Conservation (phyloP, 805 yeast species). For the Sugiyamaella smithiae region DNA sequence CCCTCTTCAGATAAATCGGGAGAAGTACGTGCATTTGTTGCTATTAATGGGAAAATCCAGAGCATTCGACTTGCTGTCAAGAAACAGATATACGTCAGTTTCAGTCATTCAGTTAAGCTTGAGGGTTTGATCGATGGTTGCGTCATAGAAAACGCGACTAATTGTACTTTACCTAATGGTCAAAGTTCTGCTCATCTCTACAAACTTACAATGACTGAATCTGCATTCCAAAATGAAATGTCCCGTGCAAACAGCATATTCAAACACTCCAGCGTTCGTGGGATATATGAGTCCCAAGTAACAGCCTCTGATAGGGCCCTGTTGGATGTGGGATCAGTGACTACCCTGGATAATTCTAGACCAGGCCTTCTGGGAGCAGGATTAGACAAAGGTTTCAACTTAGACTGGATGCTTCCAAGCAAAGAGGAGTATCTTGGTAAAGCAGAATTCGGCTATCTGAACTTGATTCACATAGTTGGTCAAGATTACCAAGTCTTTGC, state of each 20-base stretch:
- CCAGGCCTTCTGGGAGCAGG: slow-evolving; percentile 88
- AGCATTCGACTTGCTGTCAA: slow-evolving; percentile 70
- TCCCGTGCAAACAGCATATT: slow-evolving; percentile 60
- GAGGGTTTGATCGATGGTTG: slow-evolving; percentile 47
- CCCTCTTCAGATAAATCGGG: slow-evolving; percentile 50
- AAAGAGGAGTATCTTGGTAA: slow-evolving; percentile 52
- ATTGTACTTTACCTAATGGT: slow-evolving; percentile 70
- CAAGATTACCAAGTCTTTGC: slow-evolving; percentile 75
- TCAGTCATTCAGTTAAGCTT: slow-evolving; percentile 39
- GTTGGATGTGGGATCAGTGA: slow-evolving; percentile 71
- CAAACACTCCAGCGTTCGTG: slow-evolving; percentile 57
- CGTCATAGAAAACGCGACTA: slow-evolving; percentile 51
- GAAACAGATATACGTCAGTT: slow-evolving; percentile 66
- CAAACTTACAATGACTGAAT: slow-evolving; percentile 67
- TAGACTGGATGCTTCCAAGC: slow-evolving; percentile 42
- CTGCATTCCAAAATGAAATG: slow-evolving; percentile 52
- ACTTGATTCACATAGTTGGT: slow-evolving; percentile 64
- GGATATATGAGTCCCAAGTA: slow-evolving; percentile 75
- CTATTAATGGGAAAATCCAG: slow-evolving; percentile 71
- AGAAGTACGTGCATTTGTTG: slow-evolving; percentile 67
- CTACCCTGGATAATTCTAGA: slow-evolving; percentile 62
- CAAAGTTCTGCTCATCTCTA: slow-evolving; percentile 49
- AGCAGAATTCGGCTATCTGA: slow-evolving; percentile 56
- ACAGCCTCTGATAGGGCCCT: slow-evolving; percentile 68
- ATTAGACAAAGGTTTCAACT: slow-evolving; percentile 76